Conservation (phyloP, 176 grass and related monocot species). For the Raddia guianensis region DNA sequence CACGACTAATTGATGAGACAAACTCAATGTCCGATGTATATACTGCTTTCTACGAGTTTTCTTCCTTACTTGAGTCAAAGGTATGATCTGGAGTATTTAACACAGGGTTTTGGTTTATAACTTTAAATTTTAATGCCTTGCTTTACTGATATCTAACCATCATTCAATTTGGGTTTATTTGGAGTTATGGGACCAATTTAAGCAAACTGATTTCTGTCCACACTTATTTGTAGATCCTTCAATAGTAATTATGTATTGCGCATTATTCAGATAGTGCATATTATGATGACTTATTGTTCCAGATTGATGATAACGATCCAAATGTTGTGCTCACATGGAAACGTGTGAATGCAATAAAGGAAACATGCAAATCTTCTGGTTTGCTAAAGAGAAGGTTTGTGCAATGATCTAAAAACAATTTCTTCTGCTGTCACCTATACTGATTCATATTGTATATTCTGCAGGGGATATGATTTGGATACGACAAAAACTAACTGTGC, state of each 20-base stretch:
- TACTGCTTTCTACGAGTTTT: constrained; percentile 61
- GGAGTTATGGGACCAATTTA: neutral
- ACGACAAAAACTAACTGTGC: constrained; percentile 25
- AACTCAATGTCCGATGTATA: constrained; percentile 56
- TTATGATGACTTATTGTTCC: neutral
- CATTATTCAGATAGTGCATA: neutral
- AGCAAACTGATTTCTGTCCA: neutral
- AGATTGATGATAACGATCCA: constrained; percentile 56
- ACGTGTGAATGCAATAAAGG: constrained; percentile 57
- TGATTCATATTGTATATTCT: constrained; percentile 2
- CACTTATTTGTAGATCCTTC: neutral
- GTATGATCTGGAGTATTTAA: constrained; percentile 31
- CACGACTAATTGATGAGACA: constrained; percentile 55
- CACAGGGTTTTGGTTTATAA: neutral
- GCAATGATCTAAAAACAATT: constrained; percentile 27
- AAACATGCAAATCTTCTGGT: constrained; percentile 54
- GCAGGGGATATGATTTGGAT: constrained; percentile 44
- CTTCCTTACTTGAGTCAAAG: constrained; percentile 58
- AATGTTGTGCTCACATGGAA: constrained; percentile 50
- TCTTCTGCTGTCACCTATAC: constrained; percentile 6
- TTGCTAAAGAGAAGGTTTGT: constrained; percentile 59
- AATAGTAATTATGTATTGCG: neutral
- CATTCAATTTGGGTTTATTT: neutral
- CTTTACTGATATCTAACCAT: neutral
- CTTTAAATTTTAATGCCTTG: neutral